These are phyloP conservation scores for Perkinsus chesapeaki DNA, from an alignment of 169 alveolate species.

Conservation along the genomic window DNA sequence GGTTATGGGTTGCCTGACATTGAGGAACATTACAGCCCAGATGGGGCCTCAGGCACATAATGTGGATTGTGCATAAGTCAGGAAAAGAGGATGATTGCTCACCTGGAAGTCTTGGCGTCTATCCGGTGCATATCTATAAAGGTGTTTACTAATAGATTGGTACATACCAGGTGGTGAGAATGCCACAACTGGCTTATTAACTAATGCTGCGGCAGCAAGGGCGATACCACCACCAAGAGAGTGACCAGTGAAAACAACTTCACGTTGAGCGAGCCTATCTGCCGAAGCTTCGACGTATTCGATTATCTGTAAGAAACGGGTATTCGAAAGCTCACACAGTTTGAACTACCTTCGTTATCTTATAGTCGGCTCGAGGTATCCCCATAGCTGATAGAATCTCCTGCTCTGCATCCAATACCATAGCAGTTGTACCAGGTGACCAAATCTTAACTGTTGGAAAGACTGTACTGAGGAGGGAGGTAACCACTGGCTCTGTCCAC, in stretches of 20 bases:
- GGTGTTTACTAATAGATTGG: neutral
- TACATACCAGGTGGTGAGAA: neutral
- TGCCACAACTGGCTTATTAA: neutral
- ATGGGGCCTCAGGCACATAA: too few species aligned
- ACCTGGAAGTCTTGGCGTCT: neutral
- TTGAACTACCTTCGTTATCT: neutral
- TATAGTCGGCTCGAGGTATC: neutral
- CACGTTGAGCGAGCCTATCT: neutral
- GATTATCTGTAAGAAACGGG: neutral
- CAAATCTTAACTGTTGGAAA: neutral
- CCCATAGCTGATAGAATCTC: neutral
- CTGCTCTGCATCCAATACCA: neutral
- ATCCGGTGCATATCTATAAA: neutral
- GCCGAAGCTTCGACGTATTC: neutral
- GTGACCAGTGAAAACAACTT: neutral
- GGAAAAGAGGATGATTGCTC: neutral
- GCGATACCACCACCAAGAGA: neutral
- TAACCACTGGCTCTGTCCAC: neutral
- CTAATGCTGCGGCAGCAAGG: neutral
- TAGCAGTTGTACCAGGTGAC: neutral
- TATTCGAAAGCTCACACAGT: neutral
- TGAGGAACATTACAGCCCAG: neutral
- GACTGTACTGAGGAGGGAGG: neutral
- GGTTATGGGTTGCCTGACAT: neutral
- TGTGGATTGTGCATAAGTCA: neutral